A percentile compares a stretch with the other conserved stretches of the same genome.
These are phyloP conservation scores for Talaromyces ruber DNA, from an alignment of 495 filamentous ascomycete genomes.

Conservation along the genomic window DNA sequence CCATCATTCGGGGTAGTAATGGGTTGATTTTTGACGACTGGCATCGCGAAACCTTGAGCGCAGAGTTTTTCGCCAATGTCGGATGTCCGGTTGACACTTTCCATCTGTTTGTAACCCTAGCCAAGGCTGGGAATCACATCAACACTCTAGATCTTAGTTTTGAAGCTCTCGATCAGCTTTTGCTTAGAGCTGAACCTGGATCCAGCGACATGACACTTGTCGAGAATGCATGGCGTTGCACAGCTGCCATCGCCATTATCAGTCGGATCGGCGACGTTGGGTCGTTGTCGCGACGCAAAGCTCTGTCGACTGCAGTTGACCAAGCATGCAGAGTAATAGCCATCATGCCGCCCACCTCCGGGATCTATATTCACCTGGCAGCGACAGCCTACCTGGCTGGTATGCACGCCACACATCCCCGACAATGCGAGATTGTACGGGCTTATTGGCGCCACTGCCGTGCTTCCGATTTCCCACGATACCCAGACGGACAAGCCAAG, in stretches of 20 bases:
- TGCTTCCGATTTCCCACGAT: conserved; percentile 19
- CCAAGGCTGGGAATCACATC: conserved; percentile 8
- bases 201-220: conserved; percentile 12
- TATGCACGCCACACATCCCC: conserved; percentile 12
- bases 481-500: conserved; percentile 21
- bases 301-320: conserved; percentile 15
- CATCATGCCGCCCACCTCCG: conserved; percentile 13
- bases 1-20: conserved; percentile 13
- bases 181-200: conserved; percentile 9
- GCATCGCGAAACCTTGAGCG: conserved; percentile 19
- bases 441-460: conserved; percentile 21
- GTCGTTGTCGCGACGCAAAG: conserved; percentile 1
- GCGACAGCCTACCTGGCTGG: conserved; percentile 18
- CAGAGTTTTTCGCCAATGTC: conserved; percentile 20
- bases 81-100: conserved; percentile 24
- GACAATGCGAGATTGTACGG: conserved; percentile 18
- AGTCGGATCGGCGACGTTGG: conserved; percentile 5
- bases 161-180: conserved; percentile 16
- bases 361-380: conserved; percentile 22
- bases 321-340: conserved; percentile 16
- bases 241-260: conserved; percentile 19
- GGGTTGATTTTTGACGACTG: conserved; percentile 24
- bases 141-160: conserved; percentile 11
- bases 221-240: conserved; percentile 18
- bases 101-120: conserved; percentile 18